phyloP scores from a whole-genome alignment of 1,139 yeast genomes.

The Wickerhamomyces sp. region DNA sequence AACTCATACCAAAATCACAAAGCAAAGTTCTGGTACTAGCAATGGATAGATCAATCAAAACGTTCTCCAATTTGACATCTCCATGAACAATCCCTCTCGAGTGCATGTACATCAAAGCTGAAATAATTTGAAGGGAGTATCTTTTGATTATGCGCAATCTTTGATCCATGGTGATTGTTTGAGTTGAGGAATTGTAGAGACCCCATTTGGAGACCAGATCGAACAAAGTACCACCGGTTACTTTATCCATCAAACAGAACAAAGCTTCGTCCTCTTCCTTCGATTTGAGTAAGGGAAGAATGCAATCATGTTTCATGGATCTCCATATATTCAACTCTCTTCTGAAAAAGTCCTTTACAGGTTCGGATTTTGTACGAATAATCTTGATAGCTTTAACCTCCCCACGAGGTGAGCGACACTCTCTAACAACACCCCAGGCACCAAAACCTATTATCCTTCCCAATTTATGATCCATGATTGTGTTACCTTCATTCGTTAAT shows the following conservation, averaged over 20 bases:
- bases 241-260: constrained; percentile 67
- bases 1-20: constrained; percentile 88
- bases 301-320: constrained; percentile 55
- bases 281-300: constrained; percentile 57
- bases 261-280: constrained; percentile 59
- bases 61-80: constrained; percentile 83
- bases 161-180: constrained; percentile 19
- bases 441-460: constrained; percentile 88
- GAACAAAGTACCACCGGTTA: constrained; percentile 79
- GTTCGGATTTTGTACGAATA: constrained; percentile 47
- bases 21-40: constrained; percentile 38
- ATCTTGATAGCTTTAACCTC: constrained; percentile 69
- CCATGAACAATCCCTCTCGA: constrained; percentile 75
- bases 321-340: constrained; percentile 78
- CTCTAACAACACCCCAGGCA: constrained; percentile 89
- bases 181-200: constrained; percentile 27
- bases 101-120: constrained; percentile 71
- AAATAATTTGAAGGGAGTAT: constrained; percentile 50
- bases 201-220: constrained; percentile 74
- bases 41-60: constrained; percentile 46
- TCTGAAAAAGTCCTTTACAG: constrained; percentile 48
- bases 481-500: constrained; percentile 54
- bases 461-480: constrained; percentile 52
- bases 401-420: constrained; percentile 45
- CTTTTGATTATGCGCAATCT: constrained; percentile 30